Base-by-base conservation (phyloP, 2,329 filamentous ascomycete species). In the Pseudopithomyces maydicus region DNA sequence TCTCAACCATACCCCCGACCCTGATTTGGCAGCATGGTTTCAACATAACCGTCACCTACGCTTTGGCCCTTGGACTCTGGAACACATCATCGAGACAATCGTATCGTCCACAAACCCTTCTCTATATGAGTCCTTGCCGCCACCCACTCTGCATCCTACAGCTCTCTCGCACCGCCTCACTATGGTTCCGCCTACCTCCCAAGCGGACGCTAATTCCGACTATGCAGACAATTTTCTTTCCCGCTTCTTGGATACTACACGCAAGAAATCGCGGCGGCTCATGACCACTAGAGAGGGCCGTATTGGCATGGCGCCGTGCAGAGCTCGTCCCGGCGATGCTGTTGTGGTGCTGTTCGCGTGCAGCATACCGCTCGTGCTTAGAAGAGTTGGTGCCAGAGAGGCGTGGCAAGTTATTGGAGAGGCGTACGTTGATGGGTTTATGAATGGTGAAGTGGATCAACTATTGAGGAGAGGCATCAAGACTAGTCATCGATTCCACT, bases 341-440 rank as follows among this genome's bases (percentile, higher is more conserved):
- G 57, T 76, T 10, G 74, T 64, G 6, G 61, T 77, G 26, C 15
- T 77, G 5, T 69, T 69, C 23, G 74, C 72, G 0, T 77, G 74
- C 46, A 74, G 69, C 44, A 74, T 77, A 4, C 74, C 74, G 2
- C 63, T 76, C 17, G 58, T 77, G 0, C 44, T 77, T 6, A 59
- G 72, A 10, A 43, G 45, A n/a, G 36, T 48, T 0, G 54, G 55
- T 8, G 26, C 39, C 2, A 56, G 49, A 47, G 60, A 71, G 14
- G 58, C 55, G 1, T 74, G 65, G 65, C 56, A 63, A 23, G 62
- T 73, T 7, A 57, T 74, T 17, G 71, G 71, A 1, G 71, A 74
- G 41, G 67, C 56, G 7, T 73, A 72, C 45, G 54, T 67, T 15
- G 52, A 71, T 51, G 63, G 64, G 11, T 61, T 58, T n/a, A 72